Base-by-base conservation (phyloP, 306 rosid genomes). In the Vigna radiata region DNA sequence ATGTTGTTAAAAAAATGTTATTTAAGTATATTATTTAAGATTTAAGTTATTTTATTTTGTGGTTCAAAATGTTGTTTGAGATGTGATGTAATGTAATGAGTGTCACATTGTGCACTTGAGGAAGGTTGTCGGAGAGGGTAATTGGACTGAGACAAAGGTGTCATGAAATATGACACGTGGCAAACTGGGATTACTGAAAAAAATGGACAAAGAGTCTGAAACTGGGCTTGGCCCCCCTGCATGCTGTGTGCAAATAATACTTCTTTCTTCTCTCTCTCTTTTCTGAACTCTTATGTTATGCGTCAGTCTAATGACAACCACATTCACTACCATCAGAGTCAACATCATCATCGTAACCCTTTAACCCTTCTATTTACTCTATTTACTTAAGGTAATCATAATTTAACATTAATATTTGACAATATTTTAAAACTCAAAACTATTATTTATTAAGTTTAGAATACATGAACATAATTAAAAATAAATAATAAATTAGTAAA, bases 51-150 rank as follows among this genome's bases (percentile, higher is more conserved):
- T 58, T 23, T 0, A 12, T 58, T 8, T 41, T 9, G 46, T 8
- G 46, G 9, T 8, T 41, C 13, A 41, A 39, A 48, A 0, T 27
- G 16, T 13, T 3, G 60, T 58, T 64, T 55, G 15, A 50, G 70
- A 8, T 36, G 8, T 7, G 70, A 8, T 36, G 8, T 7, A 14
- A 29, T 29, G 33, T 29, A 29, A 43, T 67, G 65, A 67, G 36
- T 58, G 62, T 80, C 17, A 1, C 37, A 12, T 56, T 23, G 9
- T 23, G 25, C 4, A 21, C 62, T 7, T 37, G 15, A 6, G 74
- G 18, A 44, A 53, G 33, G 83, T 67, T 81, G 84, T 75, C 76
- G 77, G 76, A 53, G 76, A 53, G 8, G 37, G 27, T 58, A 19
- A 75, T 68, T 68, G 72, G 85, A 2, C 2, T 44, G 53, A 36